Evolutionary conservation across 495 filamentous ascomycete species (phyloP).

Genomic region (Aspergillus biplanus): DNA sequence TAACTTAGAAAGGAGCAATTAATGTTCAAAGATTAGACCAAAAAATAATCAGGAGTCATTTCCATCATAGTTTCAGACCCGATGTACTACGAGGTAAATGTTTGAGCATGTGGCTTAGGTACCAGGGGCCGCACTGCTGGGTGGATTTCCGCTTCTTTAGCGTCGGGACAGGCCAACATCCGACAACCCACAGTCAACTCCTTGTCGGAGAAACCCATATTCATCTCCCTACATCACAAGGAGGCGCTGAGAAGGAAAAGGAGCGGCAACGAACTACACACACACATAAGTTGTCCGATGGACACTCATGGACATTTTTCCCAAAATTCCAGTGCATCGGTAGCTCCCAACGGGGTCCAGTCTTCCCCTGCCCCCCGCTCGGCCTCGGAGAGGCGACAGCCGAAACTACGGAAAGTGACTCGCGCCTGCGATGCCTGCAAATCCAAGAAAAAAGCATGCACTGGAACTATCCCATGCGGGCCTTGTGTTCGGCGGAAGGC

Average conservation of each 20-base stretch:
- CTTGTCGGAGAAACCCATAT: background rate
- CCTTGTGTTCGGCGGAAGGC: conserved; percentile 26
- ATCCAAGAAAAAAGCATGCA: conserved; percentile 34
- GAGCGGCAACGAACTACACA: background rate
- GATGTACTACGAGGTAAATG: background rate
- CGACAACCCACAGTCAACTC: background rate
- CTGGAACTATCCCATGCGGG: conserved; percentile 31
- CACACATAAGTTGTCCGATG: background rate
- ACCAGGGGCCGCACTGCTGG: background rate
- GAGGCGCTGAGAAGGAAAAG: background rate
- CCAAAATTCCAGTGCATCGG: background rate
- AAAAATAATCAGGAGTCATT: background rate
- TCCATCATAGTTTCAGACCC: background rate
- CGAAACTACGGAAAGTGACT: conserved; percentile 32
- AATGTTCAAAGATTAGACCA: background rate
- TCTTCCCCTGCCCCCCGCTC: conserved; percentile 4
- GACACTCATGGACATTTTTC: background rate
- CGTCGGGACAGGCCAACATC: background rate
- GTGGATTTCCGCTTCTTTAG: background rate
- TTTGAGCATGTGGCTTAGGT: background rate
- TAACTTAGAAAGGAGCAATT: background rate
- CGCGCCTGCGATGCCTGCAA: conserved; percentile 35
- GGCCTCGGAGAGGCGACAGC: conserved; percentile 6
- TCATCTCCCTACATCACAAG: background rate
- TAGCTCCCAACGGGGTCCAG: background rate